These are phyloP conservation scores for Hirschfeldia incana DNA, from an alignment of 345 rosid species.

Conservation along the genomic window DNA sequence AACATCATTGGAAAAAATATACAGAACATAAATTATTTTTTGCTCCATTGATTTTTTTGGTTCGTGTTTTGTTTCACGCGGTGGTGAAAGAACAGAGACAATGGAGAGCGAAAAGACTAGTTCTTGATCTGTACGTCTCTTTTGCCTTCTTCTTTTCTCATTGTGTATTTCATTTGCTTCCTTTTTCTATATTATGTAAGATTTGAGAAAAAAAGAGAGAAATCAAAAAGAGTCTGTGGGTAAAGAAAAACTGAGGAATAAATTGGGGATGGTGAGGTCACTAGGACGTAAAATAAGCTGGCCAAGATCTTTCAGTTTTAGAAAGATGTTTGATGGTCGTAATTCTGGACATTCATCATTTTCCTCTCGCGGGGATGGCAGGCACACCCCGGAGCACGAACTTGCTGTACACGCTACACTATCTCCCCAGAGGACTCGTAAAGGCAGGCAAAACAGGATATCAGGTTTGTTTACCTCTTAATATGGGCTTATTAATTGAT, in stretches of 20 bases:
- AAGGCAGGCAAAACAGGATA: constrained; percentile 6
- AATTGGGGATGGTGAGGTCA: constrained; percentile 59
- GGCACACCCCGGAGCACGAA: constrained; percentile 29
- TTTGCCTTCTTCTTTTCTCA: constrained; percentile 31
- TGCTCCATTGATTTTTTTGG: background rate
- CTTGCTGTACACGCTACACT: background rate
- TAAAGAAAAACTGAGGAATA: constrained; percentile 24
- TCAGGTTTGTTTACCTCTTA: constrained; percentile 15
- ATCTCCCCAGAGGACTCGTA: background rate
- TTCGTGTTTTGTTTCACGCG: constrained; percentile 3
- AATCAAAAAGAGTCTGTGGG: background rate
- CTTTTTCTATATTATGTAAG: background rate
- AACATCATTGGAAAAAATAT: background rate
- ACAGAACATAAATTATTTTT: background rate
- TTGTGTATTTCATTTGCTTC: constrained; percentile 1
- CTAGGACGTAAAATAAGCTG: constrained; percentile 51
- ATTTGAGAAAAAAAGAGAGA: constrained; percentile 10
- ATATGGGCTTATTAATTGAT: background rate
- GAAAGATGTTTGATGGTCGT: constrained; percentile 52
- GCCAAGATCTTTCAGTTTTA: constrained; percentile 52
- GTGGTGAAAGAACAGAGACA: constrained; percentile 32
- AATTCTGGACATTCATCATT: constrained; percentile 37
- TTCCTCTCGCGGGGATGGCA: constrained; percentile 43
- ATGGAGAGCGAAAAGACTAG: constrained; percentile 10
- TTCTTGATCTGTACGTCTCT: constrained; percentile 26